phyloP scores from a whole-genome alignment of 2,329 filamentous ascomycete genomes.

The Pyricularia sp. region DNA sequence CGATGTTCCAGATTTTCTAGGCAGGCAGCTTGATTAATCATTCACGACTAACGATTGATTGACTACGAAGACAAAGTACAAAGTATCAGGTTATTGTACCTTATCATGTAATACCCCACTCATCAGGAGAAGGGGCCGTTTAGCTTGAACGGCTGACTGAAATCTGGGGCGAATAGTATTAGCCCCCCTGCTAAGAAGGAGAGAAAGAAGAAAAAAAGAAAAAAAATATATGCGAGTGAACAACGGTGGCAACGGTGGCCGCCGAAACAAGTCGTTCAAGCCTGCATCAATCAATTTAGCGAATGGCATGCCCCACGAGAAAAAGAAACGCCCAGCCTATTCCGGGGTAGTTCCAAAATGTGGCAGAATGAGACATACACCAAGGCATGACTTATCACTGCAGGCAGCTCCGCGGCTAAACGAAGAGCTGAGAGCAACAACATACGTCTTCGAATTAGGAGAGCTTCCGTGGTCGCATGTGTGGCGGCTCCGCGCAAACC shows the following conservation, averaged over 20 bases:
- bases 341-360: background rate
- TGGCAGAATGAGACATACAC: background rate
- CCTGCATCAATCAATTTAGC: background rate
- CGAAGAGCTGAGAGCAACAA: background rate
- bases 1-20: background rate
- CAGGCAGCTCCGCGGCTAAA: background rate
- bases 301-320: background rate
- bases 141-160: background rate
- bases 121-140: background rate
- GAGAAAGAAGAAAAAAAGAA: no score
- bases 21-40: background rate
- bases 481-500: background rate
- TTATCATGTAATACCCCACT: background rate
- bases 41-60: background rate
- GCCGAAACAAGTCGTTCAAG: background rate
- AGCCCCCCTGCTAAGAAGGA: background rate
- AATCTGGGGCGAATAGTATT: background rate
- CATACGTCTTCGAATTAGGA: background rate
- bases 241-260: background rate
- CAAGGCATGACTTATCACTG: background rate
- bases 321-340: background rate
- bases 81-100: background rate
- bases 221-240: background rate
- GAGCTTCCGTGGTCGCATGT: background rate
- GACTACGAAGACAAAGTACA: no score